These are phyloP conservation scores for Cucurbita maxima DNA, from an alignment of 306 rosid genomes.

Conservation along the genomic window DNA sequence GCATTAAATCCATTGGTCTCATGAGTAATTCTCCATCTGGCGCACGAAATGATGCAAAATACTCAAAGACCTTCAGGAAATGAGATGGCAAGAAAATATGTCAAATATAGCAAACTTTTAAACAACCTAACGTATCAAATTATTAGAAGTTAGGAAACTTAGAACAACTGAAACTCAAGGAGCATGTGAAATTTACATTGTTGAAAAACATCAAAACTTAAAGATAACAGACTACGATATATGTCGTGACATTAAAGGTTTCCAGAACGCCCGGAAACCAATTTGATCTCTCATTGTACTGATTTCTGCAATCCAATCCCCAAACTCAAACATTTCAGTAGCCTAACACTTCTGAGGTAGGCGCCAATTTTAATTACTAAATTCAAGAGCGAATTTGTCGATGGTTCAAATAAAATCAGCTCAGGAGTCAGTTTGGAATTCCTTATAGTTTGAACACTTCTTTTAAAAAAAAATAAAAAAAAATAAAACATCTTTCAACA, in stretches of 20 bases:
- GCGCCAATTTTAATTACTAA: neutral
- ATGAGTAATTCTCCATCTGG: slow-evolving; percentile 63
- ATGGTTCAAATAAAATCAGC: neutral
- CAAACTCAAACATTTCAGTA: neutral
- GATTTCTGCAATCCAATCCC: neutral
- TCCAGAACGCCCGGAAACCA: no score
- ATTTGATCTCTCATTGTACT: no score
- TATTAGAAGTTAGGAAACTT: neutral
- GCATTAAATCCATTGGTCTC: slow-evolving; percentile 77
- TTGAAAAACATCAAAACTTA: neutral
- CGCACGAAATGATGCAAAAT: slow-evolving; percentile 60
- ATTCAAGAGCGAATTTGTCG: neutral
- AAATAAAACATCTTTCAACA: no score
- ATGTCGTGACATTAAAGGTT: neutral
- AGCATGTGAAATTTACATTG: neutral
- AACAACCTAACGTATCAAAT: neutral
- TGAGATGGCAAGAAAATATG: slow-evolving; percentile 10
- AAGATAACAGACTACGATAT: neutral
- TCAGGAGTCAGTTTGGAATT: no score
- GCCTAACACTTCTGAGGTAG: neutral
- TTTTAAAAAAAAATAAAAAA: no score
- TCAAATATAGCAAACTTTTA: neutral
- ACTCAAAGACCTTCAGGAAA: slow-evolving; percentile 63
- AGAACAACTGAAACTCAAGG: neutral
- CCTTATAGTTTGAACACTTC: no score